Evolutionary conservation across 106 monocot genomes (phyloP).

Genomic region (Dioscorea dumetorum): DNA sequence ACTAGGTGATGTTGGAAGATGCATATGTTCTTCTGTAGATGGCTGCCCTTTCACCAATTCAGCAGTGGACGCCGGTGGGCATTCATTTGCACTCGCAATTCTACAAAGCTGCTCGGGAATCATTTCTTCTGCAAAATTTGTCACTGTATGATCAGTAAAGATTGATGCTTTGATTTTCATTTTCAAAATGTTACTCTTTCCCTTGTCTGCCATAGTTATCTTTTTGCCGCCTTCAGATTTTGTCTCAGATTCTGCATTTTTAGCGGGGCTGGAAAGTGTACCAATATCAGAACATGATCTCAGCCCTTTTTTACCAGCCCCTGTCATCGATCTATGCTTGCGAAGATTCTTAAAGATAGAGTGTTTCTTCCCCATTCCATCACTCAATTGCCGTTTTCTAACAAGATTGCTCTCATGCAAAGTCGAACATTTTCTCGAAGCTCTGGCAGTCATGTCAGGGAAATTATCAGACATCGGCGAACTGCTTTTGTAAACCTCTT

Average conservation of each 20-base stretch:
- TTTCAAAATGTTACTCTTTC: too few species aligned
- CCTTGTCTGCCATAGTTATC: too few species aligned
- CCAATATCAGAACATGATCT: background rate
- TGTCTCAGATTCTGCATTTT: background rate
- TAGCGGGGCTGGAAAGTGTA: background rate
- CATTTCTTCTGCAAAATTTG: too few species aligned
- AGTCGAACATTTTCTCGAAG: background rate
- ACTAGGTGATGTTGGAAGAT: too few species aligned
- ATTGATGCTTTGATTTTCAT: too few species aligned
- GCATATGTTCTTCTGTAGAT: too few species aligned
- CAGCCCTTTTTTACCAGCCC: conserved; percentile 8
- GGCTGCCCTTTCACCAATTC: too few species aligned
- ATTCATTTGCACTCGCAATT: too few species aligned
- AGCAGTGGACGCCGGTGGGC: too few species aligned
- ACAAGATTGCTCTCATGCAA: conserved; percentile 4
- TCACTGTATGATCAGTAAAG: too few species aligned
- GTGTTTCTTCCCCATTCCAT: background rate
- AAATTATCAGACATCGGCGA: conserved; percentile 1
- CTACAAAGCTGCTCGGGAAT: too few species aligned
- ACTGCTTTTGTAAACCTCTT: conserved; percentile 3
- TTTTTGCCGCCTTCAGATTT: too few species aligned
- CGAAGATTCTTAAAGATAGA: conserved; percentile 24
- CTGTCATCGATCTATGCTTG: conserved; percentile 28
- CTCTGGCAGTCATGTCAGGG: background rate
- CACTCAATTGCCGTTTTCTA: conserved; percentile 5